Evolutionary conservation across 225 moss, liverwort and hornwort species (phyloP).

Genomic region (Physcomitrellopsis africana): DNA sequence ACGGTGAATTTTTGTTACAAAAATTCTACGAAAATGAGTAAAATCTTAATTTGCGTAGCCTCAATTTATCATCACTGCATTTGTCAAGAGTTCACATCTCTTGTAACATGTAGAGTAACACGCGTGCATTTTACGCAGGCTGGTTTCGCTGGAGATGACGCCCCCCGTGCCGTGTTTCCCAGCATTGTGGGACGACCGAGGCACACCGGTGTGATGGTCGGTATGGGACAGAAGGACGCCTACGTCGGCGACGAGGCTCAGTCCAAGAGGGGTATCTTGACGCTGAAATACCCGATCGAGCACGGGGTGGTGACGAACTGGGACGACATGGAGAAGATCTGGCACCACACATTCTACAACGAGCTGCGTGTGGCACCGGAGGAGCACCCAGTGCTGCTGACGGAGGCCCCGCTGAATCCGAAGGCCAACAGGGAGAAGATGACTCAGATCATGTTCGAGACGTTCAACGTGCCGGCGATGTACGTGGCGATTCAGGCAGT

Average conservation of each 20-base stretch:
- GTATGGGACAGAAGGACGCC: slow-evolving; percentile 59
- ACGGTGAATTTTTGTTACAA: no score
- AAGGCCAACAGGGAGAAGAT: slow-evolving; percentile 70
- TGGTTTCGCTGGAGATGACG: slow-evolving; percentile 84
- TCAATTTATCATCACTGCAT: no score
- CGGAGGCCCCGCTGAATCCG: slow-evolving; percentile 59
- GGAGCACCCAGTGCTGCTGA: slow-evolving; percentile 62
- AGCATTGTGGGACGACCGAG: slow-evolving; percentile 75
- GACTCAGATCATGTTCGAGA: slow-evolving; percentile 72
- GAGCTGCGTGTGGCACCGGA: slow-evolving; percentile 64
- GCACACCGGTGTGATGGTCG: slow-evolving; percentile 67
- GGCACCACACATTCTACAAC: slow-evolving; percentile 54
- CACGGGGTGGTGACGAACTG: slow-evolving; percentile 65
- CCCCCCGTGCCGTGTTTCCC: slow-evolving; percentile 77
- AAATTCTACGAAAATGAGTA: no score
- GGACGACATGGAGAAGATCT: slow-evolving; percentile 75
- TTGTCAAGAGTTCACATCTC: background rate
- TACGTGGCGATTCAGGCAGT: slow-evolving; percentile 54
- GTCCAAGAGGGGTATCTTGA: slow-evolving; percentile 62
- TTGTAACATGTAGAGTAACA: background rate
- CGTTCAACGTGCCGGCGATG: slow-evolving; percentile 65
- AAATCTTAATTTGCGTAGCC: no score
- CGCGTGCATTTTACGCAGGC: slow-evolving; percentile 42
- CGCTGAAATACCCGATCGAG: slow-evolving; percentile 63
- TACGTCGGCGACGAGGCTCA: slow-evolving; percentile 66